phyloP scores from a whole-genome alignment of 768 basidiomycete genomes.

The Pleurotus tuber-regium region DNA sequence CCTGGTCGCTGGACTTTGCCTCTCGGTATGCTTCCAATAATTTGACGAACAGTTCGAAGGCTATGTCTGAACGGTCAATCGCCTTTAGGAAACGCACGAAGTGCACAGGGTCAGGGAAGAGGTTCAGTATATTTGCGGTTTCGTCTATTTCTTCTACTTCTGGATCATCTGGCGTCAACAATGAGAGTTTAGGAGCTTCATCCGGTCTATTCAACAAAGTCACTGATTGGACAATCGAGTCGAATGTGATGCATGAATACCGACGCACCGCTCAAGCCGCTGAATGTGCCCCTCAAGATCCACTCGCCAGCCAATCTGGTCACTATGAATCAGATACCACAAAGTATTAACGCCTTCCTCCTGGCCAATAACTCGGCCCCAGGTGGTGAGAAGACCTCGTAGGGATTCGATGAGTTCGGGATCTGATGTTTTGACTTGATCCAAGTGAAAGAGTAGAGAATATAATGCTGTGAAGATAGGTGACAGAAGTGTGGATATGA shows the following conservation, averaged over 20 bases:
- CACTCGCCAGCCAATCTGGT: constrained; percentile 53
- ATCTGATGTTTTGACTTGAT: constrained; percentile 56
- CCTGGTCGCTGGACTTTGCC: constrained; percentile 36
- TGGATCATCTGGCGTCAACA: constrained; percentile 54
- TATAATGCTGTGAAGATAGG: constrained; percentile 71
- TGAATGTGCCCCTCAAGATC: constrained; percentile 52
- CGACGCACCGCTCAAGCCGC: constrained; percentile 42
- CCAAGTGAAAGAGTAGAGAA: constrained; percentile 54
- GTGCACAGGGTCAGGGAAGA: constrained; percentile 75
- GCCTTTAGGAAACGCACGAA: constrained; percentile 65
- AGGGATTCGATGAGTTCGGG: constrained; percentile 60
- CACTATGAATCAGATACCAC: constrained; percentile 55
- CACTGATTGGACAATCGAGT: constrained; percentile 1
- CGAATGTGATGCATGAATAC: no score
- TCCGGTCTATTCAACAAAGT: constrained; percentile 21
- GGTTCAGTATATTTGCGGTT: constrained; percentile 56
- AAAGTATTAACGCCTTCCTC: constrained; percentile 53
- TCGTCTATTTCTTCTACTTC: constrained; percentile 42
- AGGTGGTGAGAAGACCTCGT: constrained; percentile 61
- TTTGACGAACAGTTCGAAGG: constrained; percentile 70
- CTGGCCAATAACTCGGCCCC: constrained; percentile 65
- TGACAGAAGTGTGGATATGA: constrained; percentile 61
- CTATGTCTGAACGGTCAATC: constrained; percentile 66
- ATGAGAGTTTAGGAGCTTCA: constrained; percentile 26
- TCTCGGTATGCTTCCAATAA: constrained; percentile 69